Evolutionary conservation across 257 asterid species (phyloP).

Genomic region (Solanum clarkiae): DNA sequence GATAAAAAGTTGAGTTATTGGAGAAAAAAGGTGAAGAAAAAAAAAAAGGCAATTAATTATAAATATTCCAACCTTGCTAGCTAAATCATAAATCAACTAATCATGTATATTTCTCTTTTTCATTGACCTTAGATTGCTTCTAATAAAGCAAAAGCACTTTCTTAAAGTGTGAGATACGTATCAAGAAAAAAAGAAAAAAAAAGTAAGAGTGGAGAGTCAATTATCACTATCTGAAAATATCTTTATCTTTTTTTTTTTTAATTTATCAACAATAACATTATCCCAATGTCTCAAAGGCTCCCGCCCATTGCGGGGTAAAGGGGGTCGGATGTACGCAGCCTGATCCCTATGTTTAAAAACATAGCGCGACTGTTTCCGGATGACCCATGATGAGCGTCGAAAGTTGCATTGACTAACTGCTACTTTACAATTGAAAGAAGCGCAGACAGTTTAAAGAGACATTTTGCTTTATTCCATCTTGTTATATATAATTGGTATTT

Average conservation of each 20-base stretch:
- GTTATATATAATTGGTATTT: not conserved
- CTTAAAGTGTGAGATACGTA: not conserved
- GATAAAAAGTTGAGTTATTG: not conserved
- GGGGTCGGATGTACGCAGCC: no score
- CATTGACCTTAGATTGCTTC: not conserved
- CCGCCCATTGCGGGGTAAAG: no score
- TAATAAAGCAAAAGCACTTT: not conserved
- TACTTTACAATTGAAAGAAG: no score
- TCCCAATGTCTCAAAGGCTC: no score
- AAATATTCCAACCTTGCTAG: not conserved
- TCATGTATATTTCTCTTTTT: not conserved
- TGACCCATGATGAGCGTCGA: no score
- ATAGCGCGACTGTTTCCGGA: no score
- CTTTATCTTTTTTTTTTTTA: not conserved
- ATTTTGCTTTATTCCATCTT: no score
- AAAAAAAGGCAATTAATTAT: not conserved
- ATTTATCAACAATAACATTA: no score
- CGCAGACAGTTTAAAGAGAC: no score
- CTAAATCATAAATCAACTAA: not conserved
- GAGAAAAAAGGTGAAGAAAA: not conserved
- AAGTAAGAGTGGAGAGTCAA: not conserved
- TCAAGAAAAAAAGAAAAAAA: not conserved
- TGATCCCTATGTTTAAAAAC: no score
- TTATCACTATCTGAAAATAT: not conserved
- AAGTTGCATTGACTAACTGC: no score